These are phyloP conservation scores for Mitragyna speciosa DNA, from an alignment of 257 asterid species.

Conservation along the genomic window DNA sequence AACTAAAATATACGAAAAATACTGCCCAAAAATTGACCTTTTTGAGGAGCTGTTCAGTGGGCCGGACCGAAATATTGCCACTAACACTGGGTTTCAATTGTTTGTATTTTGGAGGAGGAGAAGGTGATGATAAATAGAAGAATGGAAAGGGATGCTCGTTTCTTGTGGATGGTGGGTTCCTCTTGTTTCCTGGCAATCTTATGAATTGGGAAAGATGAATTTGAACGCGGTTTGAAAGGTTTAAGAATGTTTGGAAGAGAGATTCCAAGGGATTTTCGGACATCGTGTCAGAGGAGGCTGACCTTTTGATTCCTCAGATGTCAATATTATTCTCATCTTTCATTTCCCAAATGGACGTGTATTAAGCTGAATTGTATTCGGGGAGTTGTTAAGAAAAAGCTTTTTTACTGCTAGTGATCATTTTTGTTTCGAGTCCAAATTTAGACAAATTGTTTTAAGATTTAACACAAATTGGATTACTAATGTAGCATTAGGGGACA, in stretches of 20 bases:
- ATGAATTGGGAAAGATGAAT: slow-evolving; percentile 51
- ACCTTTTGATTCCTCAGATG: too few relatives aligned
- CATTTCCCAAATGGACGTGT: too few relatives aligned
- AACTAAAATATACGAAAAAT: background rate
- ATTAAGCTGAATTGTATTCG: too few relatives aligned
- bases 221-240: slow-evolving; percentile 50
- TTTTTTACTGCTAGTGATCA: too few relatives aligned
- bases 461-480: too few relatives aligned
- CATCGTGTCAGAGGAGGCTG: slow-evolving; percentile 24
- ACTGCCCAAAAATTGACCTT: slow-evolving; percentile 33
- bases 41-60: slow-evolving; percentile 22
- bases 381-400: too few relatives aligned
- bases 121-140: slow-evolving; percentile 23
- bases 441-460: too few relatives aligned
- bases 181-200: slow-evolving; percentile 12
- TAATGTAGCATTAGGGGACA: too few relatives aligned
- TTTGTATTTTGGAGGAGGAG: slow-evolving; percentile 7
- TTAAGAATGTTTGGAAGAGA: slow-evolving; percentile 44
- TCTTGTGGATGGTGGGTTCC: slow-evolving; percentile 19
- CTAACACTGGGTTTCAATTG: slow-evolving; percentile 11
- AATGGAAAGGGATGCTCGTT: slow-evolving; percentile 17
- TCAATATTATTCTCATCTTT: too few relatives aligned
- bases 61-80: slow-evolving; percentile 29
- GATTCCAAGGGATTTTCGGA: slow-evolving; percentile 66
- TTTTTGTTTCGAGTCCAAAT: too few relatives aligned